Percentiles rank a stretch among this genome's conserved stretches.
These are phyloP conservation scores for Lonicera japonica DNA, from an alignment of 129 eudicot species.

Conservation along the genomic window DNA sequence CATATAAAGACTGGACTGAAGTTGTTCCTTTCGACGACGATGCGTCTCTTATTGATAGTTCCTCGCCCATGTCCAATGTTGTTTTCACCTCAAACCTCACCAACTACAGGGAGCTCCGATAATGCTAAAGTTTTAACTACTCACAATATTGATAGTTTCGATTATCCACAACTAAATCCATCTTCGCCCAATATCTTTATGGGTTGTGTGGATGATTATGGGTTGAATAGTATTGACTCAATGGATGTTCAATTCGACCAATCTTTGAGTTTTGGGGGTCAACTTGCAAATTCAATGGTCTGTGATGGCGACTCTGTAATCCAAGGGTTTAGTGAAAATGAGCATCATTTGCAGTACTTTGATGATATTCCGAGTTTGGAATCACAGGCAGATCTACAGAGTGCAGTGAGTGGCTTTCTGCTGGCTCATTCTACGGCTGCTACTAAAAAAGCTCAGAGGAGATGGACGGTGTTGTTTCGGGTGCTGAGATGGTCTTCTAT, in stretches of 20 bases:
- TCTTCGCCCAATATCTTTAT: slow-evolving; percentile 36
- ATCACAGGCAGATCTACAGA: slow-evolving; percentile 36
- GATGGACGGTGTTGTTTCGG: slow-evolving; percentile 55
- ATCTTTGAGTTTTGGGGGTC: slow-evolving; percentile 26
- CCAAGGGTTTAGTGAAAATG: slow-evolving; percentile 24
- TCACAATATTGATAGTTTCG: slow-evolving; percentile 25
- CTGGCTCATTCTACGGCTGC: slow-evolving; percentile 26
- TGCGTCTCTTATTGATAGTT: slow-evolving; percentile 32
- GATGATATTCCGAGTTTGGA: slow-evolving; percentile 24
- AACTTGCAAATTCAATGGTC: slow-evolving; percentile 27
- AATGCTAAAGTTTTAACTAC: slow-evolving; percentile 15
- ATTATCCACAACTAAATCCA: slow-evolving; percentile 32
- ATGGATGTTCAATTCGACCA: slow-evolving; percentile 40
- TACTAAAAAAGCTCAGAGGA: slow-evolving; percentile 43
- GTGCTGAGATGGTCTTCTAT: slow-evolving; percentile 45
- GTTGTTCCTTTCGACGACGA: slow-evolving; percentile 51
- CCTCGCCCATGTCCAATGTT: slow-evolving; percentile 31
- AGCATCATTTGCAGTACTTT: slow-evolving; percentile 32
- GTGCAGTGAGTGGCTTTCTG: slow-evolving; percentile 37
- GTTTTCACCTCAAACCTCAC: slow-evolving; percentile 22
- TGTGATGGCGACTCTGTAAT: slow-evolving; percentile 34
- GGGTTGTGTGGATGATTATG: slow-evolving; percentile 40
- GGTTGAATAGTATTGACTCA: slow-evolving; percentile 40
- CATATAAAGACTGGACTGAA: slow-evolving; percentile 45
- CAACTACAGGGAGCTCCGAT: slow-evolving; percentile 22